Evolutionary conservation across 1,139 yeast species (phyloP).

Genomic region (Candida labiduridarum): DNA sequence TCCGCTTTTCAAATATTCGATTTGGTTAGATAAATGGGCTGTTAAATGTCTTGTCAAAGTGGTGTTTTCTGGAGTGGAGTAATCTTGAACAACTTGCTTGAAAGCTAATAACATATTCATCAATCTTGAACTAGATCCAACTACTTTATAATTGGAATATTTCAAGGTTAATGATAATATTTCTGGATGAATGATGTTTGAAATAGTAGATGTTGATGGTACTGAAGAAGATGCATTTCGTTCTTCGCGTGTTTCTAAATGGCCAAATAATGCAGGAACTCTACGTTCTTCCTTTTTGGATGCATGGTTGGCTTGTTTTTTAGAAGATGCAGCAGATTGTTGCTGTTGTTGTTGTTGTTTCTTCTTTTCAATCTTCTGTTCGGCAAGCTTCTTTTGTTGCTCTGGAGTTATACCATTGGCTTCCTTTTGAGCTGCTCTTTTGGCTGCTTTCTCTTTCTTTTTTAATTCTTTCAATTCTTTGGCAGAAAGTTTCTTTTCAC

Average conservation of each 20-base stretch:
- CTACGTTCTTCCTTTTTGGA: constrained; percentile 47
- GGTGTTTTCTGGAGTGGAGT: constrained; percentile 82
- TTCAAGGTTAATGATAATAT: constrained; percentile 78
- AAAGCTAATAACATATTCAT: constrained; percentile 84
- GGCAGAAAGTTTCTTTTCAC: constrained; percentile 51
- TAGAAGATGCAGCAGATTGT: constrained; percentile 32
- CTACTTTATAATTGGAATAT: constrained; percentile 80
- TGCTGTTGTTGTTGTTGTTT: constrained; percentile 21
- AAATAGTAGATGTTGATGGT: constrained; percentile 55
- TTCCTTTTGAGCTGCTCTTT: constrained; percentile 71
- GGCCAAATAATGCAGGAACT: constrained; percentile 76
- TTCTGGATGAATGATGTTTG: constrained; percentile 84
- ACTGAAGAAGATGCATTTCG: constrained; percentile 49
- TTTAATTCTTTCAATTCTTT: constrained; percentile 87
- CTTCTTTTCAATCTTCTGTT: constrained; percentile 44
- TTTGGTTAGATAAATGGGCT: constrained; percentile 88
- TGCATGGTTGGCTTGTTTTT: constrained; percentile 58
- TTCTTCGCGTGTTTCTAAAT: constrained; percentile 82
- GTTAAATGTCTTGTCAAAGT: constrained; percentile 88
- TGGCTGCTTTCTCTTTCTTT: constrained; percentile 88
- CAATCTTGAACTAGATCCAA: constrained; percentile 89
- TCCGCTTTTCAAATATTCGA: constrained; percentile 87
- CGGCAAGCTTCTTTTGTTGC: constrained; percentile 42
- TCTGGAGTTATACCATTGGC: constrained; percentile 53
- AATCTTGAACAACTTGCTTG: constrained; percentile 76